Evolutionary conservation across 2,329 filamentous ascomycete genomes (phyloP).

Genomic region (Immersiporthe knoxdaviesiana): DNA sequence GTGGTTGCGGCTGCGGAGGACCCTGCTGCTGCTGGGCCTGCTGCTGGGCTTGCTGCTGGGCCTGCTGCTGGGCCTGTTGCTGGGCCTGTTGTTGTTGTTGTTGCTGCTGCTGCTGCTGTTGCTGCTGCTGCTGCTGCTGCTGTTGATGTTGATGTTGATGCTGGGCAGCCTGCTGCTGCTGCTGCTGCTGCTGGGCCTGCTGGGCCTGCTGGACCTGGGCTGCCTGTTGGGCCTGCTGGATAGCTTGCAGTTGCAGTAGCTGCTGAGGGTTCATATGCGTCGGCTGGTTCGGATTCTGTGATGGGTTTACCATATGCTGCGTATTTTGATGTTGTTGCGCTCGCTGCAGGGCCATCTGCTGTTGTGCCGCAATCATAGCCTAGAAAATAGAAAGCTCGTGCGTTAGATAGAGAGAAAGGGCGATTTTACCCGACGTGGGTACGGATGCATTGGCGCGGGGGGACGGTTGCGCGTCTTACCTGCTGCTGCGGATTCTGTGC

Average conservation of each 20-base stretch:
- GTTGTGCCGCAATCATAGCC: slow-evolving; percentile 50
- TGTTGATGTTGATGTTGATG: slow-evolving; percentile 49
- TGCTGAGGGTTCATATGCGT: slow-evolving; percentile 53
- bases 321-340: slow-evolving; percentile 44
- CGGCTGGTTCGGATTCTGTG: slow-evolving; percentile 50
- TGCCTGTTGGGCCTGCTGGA: slow-evolving; percentile 38
- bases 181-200: slow-evolving; percentile 46
- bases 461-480: slow-evolving; percentile 32
- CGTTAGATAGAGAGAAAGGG: slow-evolving; percentile 3
- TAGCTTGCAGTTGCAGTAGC: slow-evolving; percentile 46
- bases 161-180: slow-evolving; percentile 44
- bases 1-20: slow-evolving; percentile 31
- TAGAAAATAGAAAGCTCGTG: slow-evolving; percentile 34
- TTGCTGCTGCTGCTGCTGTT: slow-evolving; percentile 38
- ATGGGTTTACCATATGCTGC: slow-evolving; percentile 47
- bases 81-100: slow-evolving; percentile 45
- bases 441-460: slow-evolving; percentile 27
- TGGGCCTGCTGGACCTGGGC: slow-evolving; percentile 37
- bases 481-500: slow-evolving; percentile 30
- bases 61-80: slow-evolving; percentile 37
- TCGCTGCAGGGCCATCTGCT: slow-evolving; percentile 47
- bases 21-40: slow-evolving; percentile 42
- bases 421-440: slow-evolving; percentile 23
- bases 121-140: slow-evolving; percentile 47
- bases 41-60: slow-evolving; percentile 34